Base-by-base conservation (phyloP, 176 grass and related monocot genomes). In the Alloteropsis semialata region DNA sequence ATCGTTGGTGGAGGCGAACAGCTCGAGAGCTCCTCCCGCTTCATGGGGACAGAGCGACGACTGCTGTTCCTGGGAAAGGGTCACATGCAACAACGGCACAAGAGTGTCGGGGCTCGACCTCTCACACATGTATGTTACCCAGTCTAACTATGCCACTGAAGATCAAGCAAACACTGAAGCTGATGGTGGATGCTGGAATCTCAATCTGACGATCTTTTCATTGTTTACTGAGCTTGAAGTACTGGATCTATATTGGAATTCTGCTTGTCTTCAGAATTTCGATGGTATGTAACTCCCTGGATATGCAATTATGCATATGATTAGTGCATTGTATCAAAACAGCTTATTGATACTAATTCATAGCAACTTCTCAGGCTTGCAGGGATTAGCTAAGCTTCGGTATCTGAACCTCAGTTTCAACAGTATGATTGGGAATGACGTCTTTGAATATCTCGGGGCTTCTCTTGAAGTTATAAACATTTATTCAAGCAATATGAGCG, bases 41-140 rank as follows among this genome's bases (percentile, higher is more conserved):
- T 80, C 59, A 80, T 80, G 77, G 77, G 37, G 57, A 27, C 25
- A 48, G 25, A 41, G 77, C 14, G 32, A n/a, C 6, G 60, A 80
- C 41, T 81, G 39, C 41, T 81, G 77, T 32, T 64, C 13, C 2
- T 81, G 77, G 60, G 36, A 81, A 7, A 18, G 64, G 13, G 39
- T 81, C 24, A 22, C 7, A 16, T 81, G 77, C 77, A n/a, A 68
- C 28, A 54, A 15, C 41, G 19, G 1, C 6, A 3, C 38, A 2
- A 39, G 34, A 18, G 59, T 46, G 6, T 18, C 68, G 15, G 68
- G 14, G 3, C 68, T 71, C 1, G 0, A 71, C 14, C n/a, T 71
- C 6, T 19, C 17, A 1, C 6, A 3, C 0, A 36, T 37, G 32
- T 18, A 36, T 18, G 29, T 6, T 22, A 2, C 51, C 21, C 19